Evolutionary conservation across 2,329 filamentous ascomycete species (phyloP).

Genomic region (Claviceps sp.): DNA sequence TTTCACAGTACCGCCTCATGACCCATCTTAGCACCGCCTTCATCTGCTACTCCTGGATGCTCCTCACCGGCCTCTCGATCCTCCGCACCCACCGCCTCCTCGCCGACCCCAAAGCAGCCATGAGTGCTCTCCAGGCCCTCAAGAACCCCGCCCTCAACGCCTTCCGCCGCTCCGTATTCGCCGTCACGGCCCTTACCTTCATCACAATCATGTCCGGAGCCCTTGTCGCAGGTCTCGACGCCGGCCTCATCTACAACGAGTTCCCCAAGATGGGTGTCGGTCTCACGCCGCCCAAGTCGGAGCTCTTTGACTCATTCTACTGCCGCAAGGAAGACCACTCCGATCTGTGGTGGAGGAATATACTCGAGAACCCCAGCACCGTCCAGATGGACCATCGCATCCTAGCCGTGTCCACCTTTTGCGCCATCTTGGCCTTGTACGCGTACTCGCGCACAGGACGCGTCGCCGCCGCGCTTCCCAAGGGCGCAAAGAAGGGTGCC

Average conservation of each 20-base stretch:
- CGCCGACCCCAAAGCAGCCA: slow-evolving; percentile 48
- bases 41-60: slow-evolving; percentile 85
- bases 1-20: slow-evolving; percentile 86
- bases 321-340: slow-evolving; percentile 61
- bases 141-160: slow-evolving; percentile 52
- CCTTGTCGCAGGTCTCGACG: slow-evolving; percentile 87
- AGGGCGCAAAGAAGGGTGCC: slow-evolving; percentile 52
- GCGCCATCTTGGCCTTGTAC: slow-evolving; percentile 63
- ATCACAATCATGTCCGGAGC: slow-evolving; percentile 85
- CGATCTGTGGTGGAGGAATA: slow-evolving; percentile 93
- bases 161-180: slow-evolving; percentile 62
- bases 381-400: slow-evolving; percentile 95
- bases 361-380: slow-evolving; percentile 89
- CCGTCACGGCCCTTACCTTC: slow-evolving; percentile 66
- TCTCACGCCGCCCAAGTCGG: slow-evolving; percentile 63
- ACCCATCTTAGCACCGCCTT: slow-evolving; percentile 86
- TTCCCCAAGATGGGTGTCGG: slow-evolving; percentile 91
- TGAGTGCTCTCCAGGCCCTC: slow-evolving; percentile 47
- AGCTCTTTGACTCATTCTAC: slow-evolving; percentile 81
- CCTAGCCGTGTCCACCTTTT: slow-evolving; percentile 80
- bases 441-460: slow-evolving; percentile 61
- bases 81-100: slow-evolving; percentile 65
- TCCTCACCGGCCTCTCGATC: slow-evolving; percentile 75
- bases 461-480: slow-evolving; percentile 45
- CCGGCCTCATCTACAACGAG: slow-evolving; percentile 96